Conservation (phyloP, 495 filamentous ascomycete species). For the Xylaria intraflava region DNA sequence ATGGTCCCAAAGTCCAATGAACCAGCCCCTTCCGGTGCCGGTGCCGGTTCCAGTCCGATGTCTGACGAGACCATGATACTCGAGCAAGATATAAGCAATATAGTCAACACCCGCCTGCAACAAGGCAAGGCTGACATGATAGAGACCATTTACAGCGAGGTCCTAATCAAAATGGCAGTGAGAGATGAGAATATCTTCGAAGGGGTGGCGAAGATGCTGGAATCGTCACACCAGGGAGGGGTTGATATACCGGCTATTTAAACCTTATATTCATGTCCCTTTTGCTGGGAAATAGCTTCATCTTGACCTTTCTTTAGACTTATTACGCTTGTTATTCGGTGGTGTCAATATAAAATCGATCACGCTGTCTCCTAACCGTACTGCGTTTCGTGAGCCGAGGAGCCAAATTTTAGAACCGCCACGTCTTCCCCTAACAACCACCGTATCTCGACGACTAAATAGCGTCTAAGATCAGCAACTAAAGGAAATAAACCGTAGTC, state of each 20-base stretch:
- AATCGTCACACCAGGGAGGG: neutral
- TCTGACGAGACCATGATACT: constrained; percentile 8
- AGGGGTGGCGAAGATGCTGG: constrained; percentile 6
- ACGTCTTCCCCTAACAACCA: too few species aligned
- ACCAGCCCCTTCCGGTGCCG: too few species aligned
- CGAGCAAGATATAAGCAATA: constrained; percentile 16
- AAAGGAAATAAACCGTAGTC: too few species aligned
- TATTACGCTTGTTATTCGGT: neutral
- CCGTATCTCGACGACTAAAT: neutral
- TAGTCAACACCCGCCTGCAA: constrained; percentile 13
- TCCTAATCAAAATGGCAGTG: constrained; percentile 15
- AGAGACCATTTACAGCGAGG: constrained; percentile 13
- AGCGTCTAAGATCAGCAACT: too few species aligned
- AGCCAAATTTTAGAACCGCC: too few species aligned
- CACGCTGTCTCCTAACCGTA: too few species aligned
- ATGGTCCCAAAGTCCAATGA: neutral
- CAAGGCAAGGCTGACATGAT: constrained; percentile 5
- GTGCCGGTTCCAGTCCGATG: neutral
- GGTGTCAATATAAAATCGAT: too few species aligned
- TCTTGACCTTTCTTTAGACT: neutral
- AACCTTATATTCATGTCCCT: neutral
- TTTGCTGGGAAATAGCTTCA: neutral
- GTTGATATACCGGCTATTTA: neutral
- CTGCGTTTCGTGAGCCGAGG: too few species aligned
- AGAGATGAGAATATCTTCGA: constrained; percentile 10